phyloP scores from a whole-genome alignment of 2,329 filamentous ascomycete genomes.

The Leptographium radiaticola region DNA sequence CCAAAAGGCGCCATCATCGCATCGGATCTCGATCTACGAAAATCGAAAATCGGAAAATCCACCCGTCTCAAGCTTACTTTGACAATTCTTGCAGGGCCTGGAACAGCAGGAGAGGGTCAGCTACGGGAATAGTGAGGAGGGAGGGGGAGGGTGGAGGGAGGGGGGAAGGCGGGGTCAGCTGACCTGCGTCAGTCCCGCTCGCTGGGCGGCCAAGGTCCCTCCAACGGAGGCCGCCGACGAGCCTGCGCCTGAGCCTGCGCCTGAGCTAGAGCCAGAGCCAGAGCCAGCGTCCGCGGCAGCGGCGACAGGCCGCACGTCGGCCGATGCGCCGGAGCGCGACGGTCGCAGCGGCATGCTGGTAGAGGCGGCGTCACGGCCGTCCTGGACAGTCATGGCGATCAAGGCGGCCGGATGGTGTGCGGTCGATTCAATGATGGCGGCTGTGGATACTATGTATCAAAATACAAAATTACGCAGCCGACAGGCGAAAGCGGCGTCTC shows the following conservation, averaged over 20 bases:
- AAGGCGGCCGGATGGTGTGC: no score
- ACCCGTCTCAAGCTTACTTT: slow-evolving; percentile 1
- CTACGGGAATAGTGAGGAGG: neutral
- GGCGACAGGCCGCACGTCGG: neutral
- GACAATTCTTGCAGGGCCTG: slow-evolving; percentile 9
- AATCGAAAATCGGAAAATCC: no score
- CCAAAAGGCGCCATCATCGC: no score
- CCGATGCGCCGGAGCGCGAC: neutral
- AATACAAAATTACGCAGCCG: no score
- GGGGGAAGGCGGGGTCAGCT: neutral
- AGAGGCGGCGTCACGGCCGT: neutral
- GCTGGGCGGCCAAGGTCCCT: neutral
- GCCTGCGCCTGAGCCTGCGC: no score
- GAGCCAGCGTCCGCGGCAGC: neutral
- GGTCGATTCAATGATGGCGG: no score
- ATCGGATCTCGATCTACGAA: no score
- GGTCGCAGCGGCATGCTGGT: neutral
- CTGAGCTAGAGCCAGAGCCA: no score
- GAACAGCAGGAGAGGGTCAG: slow-evolving; percentile 3
- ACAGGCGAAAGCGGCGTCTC: no score
- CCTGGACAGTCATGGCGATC: neutral
- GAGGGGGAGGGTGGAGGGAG: neutral
- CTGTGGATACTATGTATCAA: no score
- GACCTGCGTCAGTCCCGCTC: slow-evolving; percentile 7
- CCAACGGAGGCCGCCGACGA: no score